Percentiles rank a stretch among this genome's conserved stretches.
These are phyloP conservation scores for Leccinum fallax DNA, from an alignment of 1,284 basidiomycete genomes.

Conservation along the genomic window DNA sequence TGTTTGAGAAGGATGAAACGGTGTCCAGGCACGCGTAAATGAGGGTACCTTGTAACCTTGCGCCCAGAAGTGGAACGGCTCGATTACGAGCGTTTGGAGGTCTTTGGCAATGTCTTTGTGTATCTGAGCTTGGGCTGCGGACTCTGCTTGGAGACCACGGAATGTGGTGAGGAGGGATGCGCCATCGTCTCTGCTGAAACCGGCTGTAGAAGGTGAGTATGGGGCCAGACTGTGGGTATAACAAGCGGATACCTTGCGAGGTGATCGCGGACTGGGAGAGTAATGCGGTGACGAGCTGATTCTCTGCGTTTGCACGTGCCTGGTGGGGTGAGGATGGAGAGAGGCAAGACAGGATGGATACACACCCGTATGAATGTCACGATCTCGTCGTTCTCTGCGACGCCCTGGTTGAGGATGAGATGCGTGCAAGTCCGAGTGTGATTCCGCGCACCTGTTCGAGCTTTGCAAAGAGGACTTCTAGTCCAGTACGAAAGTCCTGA, in stretches of 20 bases:
- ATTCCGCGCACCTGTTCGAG: slow-evolving; percentile 67
- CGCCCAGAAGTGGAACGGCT: slow-evolving; percentile 78
- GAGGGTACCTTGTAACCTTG: slow-evolving; percentile 58
- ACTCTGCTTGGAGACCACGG: slow-evolving; percentile 75
- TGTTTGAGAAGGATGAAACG: slow-evolving; percentile 30
- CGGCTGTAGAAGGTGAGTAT: slow-evolving; percentile 45
- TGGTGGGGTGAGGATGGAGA: slow-evolving; percentile 31
- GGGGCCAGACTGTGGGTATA: background rate
- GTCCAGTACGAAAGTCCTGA: slow-evolving; percentile 81
- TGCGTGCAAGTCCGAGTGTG: slow-evolving; percentile 5
- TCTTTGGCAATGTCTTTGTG: slow-evolving; percentile 71
- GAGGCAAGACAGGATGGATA: slow-evolving; percentile 7
- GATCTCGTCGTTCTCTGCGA: slow-evolving; percentile 80
- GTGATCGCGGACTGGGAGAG: slow-evolving; percentile 53
- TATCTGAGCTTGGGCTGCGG: slow-evolving; percentile 62
- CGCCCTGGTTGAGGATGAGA: slow-evolving; percentile 52
- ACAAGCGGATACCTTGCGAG: slow-evolving; percentile 47
- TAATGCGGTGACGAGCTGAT: slow-evolving; percentile 58
- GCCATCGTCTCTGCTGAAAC: slow-evolving; percentile 79
- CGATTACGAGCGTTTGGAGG: slow-evolving; percentile 64
- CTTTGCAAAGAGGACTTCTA: slow-evolving; percentile 76
- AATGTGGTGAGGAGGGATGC: slow-evolving; percentile 78
- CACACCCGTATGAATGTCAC: slow-evolving; percentile 79
- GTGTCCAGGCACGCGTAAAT: slow-evolving; percentile 1
- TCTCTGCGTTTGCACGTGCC: slow-evolving; percentile 69